Base-by-base conservation (phyloP, 2,329 filamentous ascomycete species). In the Ophiosphaerella herpotricha region DNA sequence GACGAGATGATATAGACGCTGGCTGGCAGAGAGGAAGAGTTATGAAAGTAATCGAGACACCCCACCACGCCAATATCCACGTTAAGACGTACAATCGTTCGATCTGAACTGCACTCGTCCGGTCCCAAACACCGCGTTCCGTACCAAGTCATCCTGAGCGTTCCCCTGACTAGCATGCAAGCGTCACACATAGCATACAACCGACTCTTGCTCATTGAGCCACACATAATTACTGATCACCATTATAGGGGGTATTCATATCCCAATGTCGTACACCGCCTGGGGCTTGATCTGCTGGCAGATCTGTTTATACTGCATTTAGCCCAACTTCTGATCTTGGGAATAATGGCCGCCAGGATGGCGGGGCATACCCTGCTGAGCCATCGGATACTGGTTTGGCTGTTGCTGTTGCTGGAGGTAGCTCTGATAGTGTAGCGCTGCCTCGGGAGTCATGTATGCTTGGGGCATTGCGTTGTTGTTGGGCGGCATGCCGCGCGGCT, bases 401-500 rank as follows among this genome's bases (percentile, higher is more conserved):
- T 81, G 67, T 49, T 75, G 73, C 68, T 84, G 87, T 72, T 85
- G 82, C 65, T 85, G 82, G 49, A 95, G 85, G 70, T 94, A 94
- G 73, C 85, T 89, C 71, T 91, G 88, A 72, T 96, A 96, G 54
- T 91, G 89, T 74, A 91, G 86, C 68, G 90, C 83, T 59, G 86
- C 83, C 63, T 83, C 81, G 51, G 80, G 80, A 49, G 81, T 82
- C 80, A 84, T 87, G 65, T 89, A 90, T 71, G 82, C 80, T 44
- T 78, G 79, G 47, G 80, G 81, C 77, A 84, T 87, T 63, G 88
- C 85, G 58, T 87, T 87, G 75, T 77, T 78, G 50, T 79, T 80
- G 36, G 84, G 83, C 16, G 55, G 55, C 83, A 89, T 87, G 55
- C 67, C 69, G 55, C 79, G 78, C 42, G 87, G 85, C 75, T 91